Evolutionary conservation across 2,329 filamentous ascomycete genomes (phyloP).

Genomic region (Trichoderma atroviride): DNA sequence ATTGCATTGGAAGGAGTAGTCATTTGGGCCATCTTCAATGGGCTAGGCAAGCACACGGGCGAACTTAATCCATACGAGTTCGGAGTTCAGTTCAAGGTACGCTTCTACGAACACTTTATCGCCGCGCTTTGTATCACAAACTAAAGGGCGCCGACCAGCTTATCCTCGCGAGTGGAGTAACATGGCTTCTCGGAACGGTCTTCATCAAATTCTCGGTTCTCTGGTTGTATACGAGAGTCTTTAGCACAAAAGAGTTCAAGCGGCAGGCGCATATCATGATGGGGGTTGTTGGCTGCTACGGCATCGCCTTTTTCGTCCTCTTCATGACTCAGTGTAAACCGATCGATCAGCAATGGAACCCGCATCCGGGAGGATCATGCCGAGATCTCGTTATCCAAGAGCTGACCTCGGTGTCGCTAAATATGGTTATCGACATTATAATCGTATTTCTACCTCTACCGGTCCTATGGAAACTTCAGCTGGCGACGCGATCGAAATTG

Average conservation of each 20-base stretch:
- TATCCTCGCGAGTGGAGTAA: conserved; percentile 34
- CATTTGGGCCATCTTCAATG: conserved; percentile 34
- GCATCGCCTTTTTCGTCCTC: conserved; percentile 37
- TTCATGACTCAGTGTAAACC: conserved; percentile 40
- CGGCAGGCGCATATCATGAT: conserved; percentile 34
- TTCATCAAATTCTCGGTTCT: conserved; percentile 40
- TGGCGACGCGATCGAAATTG: conserved; percentile 43
- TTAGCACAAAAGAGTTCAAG: conserved; percentile 35
- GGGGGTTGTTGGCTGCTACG: conserved; percentile 32
- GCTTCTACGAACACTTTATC: not conserved
- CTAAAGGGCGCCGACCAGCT: conserved; percentile 28
- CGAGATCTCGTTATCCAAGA: conserved; percentile 36
- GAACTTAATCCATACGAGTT: not conserved
- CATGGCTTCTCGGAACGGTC: conserved; percentile 36
- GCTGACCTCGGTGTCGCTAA: conserved; percentile 33
- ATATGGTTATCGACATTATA: conserved; percentile 38
- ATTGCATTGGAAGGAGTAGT: conserved; percentile 28
- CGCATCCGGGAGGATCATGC: conserved; percentile 41
- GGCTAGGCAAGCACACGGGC: conserved; percentile 31
- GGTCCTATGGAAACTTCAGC: conserved; percentile 47
- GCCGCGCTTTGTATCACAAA: not conserved
- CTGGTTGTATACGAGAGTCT: conserved; percentile 38
- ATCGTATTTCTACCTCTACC: conserved; percentile 46
- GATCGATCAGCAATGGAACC: conserved; percentile 38
- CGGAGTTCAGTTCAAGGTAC: not conserved